Evolutionary conservation across 352 stramenopile species (phyloP).

Genomic region (Globisporangium okanoganense): DNA sequence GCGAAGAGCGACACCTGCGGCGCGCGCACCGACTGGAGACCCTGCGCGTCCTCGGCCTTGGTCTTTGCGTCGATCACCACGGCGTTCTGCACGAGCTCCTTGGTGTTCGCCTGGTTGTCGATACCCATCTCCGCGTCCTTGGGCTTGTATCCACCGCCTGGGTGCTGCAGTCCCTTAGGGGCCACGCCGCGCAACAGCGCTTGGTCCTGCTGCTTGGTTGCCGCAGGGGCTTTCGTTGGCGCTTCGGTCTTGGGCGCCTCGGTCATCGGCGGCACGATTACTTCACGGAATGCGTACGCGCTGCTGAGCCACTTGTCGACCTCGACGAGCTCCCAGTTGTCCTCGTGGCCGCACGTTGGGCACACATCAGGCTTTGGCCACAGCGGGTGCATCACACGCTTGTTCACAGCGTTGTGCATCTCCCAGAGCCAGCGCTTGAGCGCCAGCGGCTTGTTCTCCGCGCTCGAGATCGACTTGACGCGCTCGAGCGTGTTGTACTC

Average conservation of each 20-base stretch:
- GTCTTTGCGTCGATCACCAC: constrained; percentile 25
- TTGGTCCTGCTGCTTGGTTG: constrained; percentile 1
- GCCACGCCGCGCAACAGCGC: constrained; percentile 15
- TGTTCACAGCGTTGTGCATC: constrained; percentile 85
- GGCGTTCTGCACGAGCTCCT: constrained; percentile 30
- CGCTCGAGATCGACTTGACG: constrained; percentile 58
- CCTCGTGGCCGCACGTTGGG: constrained; percentile 60
- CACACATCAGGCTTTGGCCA: constrained; percentile 76
- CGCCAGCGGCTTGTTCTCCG: constrained; percentile 59
- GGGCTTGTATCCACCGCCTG: constrained; percentile 32
- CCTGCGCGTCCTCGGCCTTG: constrained; percentile 26
- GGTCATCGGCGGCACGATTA: constrained; percentile 32
- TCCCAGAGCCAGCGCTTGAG: constrained; percentile 81
- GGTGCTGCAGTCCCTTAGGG: constrained; percentile 7
- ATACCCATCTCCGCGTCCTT: constrained; percentile 70
- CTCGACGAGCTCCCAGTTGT: constrained; percentile 57
- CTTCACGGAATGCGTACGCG: constrained; percentile 62
- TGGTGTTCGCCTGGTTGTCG: constrained; percentile 57
- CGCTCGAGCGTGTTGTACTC: constrained; percentile 66
- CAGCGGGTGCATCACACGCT: constrained; percentile 61
- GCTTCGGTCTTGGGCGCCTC: constrained; percentile 10
- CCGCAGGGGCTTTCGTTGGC: constrained; percentile 6
- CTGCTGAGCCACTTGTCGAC: constrained; percentile 73
- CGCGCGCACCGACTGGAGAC: constrained; percentile 38
- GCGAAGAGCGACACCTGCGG: constrained; percentile 69